Conservation (phyloP, 257 asterid species). For the Petunia axillaris region DNA sequence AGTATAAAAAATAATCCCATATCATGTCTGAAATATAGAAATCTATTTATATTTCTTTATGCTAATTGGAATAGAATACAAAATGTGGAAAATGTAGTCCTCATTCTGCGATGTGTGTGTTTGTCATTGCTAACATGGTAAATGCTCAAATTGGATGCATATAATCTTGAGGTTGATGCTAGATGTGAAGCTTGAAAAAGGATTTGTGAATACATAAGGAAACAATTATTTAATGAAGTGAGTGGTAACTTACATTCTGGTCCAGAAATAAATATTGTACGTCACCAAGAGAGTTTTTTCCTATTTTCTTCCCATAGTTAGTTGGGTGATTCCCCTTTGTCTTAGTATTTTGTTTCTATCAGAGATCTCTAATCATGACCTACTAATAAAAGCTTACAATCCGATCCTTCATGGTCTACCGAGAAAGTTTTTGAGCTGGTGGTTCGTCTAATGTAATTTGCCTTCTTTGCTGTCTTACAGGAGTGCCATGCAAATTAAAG, state of each 20-base stretch:
- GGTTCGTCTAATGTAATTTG: not conserved
- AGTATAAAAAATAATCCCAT: not conserved
- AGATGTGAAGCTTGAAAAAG: not conserved
- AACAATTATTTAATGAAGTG: not conserved
- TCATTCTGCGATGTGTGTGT: not conserved
- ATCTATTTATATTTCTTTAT: not conserved
- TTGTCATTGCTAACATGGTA: not conserved
- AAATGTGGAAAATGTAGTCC: not conserved
- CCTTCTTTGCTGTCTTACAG: conserved; percentile 38
- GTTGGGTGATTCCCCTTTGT: not conserved
- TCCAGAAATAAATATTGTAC: not conserved
- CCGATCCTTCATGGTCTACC: not conserved
- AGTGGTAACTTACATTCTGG: not conserved
- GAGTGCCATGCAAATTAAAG: conserved; percentile 71
- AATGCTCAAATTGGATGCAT: not conserved
- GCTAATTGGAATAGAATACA: not conserved
- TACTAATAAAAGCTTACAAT: not conserved
- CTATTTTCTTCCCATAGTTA: not conserved
- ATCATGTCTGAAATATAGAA: not conserved
- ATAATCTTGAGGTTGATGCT: conserved; percentile 3
- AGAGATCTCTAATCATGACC: not conserved
- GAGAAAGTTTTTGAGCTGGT: not conserved
- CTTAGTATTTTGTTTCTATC: not conserved
- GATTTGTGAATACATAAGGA: not conserved
- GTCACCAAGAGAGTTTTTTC: conserved; percentile 7